Evolutionary conservation across 2,329 filamentous ascomycete species (phyloP).

Genomic region (Phaeophleospora eucalypticola): DNA sequence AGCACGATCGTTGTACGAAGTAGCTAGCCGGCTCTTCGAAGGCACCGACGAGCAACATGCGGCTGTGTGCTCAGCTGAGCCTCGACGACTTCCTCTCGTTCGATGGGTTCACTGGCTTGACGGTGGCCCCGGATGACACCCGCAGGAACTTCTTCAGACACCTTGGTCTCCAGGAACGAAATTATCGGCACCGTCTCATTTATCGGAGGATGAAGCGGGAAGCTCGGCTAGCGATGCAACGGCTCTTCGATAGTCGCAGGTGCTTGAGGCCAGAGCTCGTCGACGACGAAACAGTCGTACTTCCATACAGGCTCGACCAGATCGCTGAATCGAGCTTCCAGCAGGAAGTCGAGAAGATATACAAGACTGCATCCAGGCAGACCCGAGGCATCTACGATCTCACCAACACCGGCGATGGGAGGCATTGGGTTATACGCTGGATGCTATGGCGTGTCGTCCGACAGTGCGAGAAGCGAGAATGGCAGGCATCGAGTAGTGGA

Average conservation of each 20-base stretch:
- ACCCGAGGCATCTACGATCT: slow-evolving; percentile 21
- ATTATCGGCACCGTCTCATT: slow-evolving; percentile 15
- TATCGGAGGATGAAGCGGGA: slow-evolving; percentile 22
- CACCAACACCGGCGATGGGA: slow-evolving; percentile 10
- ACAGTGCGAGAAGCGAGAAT: slow-evolving; percentile 5
- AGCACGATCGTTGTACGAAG: no score
- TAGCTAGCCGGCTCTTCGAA: no score
- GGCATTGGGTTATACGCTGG: slow-evolving; percentile 23
- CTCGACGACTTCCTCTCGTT: slow-evolving; percentile 12
- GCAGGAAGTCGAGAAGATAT: slow-evolving; percentile 16
- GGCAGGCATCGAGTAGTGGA: slow-evolving; percentile 10
- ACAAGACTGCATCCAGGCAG: slow-evolving; percentile 12
- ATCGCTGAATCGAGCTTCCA: slow-evolving; percentile 20
- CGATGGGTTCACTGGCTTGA: slow-evolving; percentile 9
- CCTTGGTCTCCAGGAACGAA: slow-evolving; percentile 17
- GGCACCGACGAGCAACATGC: slow-evolving; percentile 1
- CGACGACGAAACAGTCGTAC: slow-evolving; percentile 11
- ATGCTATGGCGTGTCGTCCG: slow-evolving; percentile 23
- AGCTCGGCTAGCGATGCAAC: slow-evolving; percentile 18
- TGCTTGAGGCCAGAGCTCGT: slow-evolving; percentile 14
- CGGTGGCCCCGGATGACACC: slow-evolving; percentile 17
- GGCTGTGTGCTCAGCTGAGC: slow-evolving; percentile 8
- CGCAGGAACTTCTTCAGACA: slow-evolving; percentile 18
- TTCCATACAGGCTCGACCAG: slow-evolving; percentile 17
- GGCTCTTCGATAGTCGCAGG: slow-evolving; percentile 15